Percentiles rank a stretch among this genome's conserved stretches.
Evolutionary conservation across 805 yeast genomes (phyloP).

Genomic region (Kodamaea restingae): DNA sequence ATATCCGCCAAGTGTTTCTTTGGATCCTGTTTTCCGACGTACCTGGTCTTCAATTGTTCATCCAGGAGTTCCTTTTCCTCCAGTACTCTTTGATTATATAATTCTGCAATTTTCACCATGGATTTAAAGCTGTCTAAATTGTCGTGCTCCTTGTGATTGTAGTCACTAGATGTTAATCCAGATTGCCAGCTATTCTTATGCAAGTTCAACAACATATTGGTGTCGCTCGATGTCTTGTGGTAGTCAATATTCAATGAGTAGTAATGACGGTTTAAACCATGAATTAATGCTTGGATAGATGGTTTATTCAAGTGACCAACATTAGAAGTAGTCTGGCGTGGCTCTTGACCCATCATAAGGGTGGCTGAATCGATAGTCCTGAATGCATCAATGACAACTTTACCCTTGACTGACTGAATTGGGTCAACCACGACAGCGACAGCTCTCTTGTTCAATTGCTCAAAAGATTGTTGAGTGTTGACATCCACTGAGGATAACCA

Average conservation of each 20-base stretch:
- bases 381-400: constrained; percentile 98
- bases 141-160: constrained; percentile 68
- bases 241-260: constrained; percentile 94
- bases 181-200: constrained; percentile 96
- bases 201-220: constrained; percentile 86
- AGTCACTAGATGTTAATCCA: constrained; percentile 77
- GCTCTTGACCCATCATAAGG: constrained; percentile 94
- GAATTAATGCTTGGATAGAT: constrained; percentile 92
- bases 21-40: constrained; percentile 98
- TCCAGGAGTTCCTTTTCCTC: constrained; percentile 88
- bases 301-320: constrained; percentile 95
- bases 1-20: constrained; percentile 93
- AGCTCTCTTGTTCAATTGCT: constrained; percentile 90
- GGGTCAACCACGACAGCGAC: constrained; percentile 99
- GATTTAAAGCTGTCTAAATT: constrained; percentile 69
- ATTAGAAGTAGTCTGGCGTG: constrained; percentile 95
- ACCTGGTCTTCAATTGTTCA: constrained; percentile 89
- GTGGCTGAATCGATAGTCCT: constrained; percentile 85
- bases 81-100: constrained; percentile 82
- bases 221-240: constrained; percentile 87
- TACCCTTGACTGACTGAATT: constrained; percentile 96
- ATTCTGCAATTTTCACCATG: constrained; percentile 86
- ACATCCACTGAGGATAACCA: constrained; percentile 98
- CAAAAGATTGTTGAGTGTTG: constrained; percentile 96
- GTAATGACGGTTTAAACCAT: constrained; percentile 94